A percentile compares a stretch with the other conserved stretches of the same genome.
Conservation (phyloP, 768 basidiomycete genomes). For the Terana coerulea region DNA sequence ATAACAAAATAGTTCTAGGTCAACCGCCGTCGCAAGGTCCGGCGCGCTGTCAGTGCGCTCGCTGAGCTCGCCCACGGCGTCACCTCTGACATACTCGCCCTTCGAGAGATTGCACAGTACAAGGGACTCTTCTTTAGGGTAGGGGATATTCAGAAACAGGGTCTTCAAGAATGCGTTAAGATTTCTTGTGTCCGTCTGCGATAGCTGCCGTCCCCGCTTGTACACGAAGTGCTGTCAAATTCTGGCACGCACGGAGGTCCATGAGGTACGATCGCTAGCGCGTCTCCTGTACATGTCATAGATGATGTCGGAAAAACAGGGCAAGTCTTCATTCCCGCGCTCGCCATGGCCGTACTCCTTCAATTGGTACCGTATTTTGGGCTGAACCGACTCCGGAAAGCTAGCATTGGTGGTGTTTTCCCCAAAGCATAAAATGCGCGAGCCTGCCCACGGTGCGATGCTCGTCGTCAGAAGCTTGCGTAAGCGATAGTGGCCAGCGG, state of each 20-base stretch:
- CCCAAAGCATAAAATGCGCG: not conserved
- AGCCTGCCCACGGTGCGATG: not conserved
- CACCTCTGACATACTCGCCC: constrained; percentile 5
- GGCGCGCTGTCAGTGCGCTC: not conserved
- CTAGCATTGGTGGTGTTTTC: not conserved
- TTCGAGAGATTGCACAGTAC: constrained; percentile 8
- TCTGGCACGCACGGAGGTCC: not conserved
- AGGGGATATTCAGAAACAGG: no score
- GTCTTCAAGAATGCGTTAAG: not conserved
- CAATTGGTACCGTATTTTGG: not conserved
- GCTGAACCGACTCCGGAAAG: not conserved
- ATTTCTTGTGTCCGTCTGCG: not conserved
- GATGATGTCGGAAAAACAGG: not conserved
- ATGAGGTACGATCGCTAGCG: not conserved
- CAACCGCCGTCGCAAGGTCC: not conserved
- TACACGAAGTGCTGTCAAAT: not conserved
- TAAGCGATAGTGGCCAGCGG: not conserved
- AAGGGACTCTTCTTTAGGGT: not conserved
- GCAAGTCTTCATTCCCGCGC: not conserved
- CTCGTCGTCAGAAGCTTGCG: not conserved
- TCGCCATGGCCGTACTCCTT: not conserved
- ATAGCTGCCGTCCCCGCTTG: not conserved
- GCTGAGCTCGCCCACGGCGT: not conserved
- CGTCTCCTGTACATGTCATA: not conserved
- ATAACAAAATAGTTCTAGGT: no score